phyloP scores from a whole-genome alignment of 441 rosid genomes.

The Cnidoscolus chayamansa region DNA sequence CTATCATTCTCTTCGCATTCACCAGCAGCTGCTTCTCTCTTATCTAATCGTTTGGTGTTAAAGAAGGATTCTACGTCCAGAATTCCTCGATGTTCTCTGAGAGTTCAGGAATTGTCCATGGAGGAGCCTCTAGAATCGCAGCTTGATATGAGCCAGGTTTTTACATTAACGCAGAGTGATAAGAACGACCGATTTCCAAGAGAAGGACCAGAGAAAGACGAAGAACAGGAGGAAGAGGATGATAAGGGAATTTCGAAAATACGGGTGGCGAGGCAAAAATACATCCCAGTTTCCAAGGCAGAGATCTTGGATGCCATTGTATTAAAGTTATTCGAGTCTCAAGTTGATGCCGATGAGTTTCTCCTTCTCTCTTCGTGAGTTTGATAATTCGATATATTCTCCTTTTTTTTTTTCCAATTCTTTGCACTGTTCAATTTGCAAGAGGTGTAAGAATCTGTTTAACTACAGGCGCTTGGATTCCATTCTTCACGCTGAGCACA shows the following conservation, averaged over 20 bases:
- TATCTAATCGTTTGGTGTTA: slow-evolving; percentile 13
- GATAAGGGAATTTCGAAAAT: slow-evolving; percentile 56
- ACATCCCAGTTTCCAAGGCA: slow-evolving; percentile 68
- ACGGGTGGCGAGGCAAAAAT: slow-evolving; percentile 71
- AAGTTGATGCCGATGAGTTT: slow-evolving; percentile 52
- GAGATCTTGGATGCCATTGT: slow-evolving; percentile 65
- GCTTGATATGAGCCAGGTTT: slow-evolving; percentile 14
- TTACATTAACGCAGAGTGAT: slow-evolving; percentile 13
- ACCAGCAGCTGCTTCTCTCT: slow-evolving; percentile 10
- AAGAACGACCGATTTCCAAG: slow-evolving; percentile 17
- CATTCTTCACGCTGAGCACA: slow-evolving; percentile 88
- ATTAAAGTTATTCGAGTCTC: slow-evolving; percentile 44
- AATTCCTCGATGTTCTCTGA: slow-evolving; percentile 25
- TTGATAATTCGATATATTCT: slow-evolving; percentile 1
- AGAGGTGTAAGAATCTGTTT: slow-evolving; percentile 8
- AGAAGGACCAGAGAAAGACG: slow-evolving; percentile 24
- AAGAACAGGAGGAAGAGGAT: slow-evolving; percentile 34
- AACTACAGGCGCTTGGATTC: slow-evolving; percentile 71
- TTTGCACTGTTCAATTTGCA: not conserved
- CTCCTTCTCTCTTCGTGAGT: slow-evolving; percentile 72
- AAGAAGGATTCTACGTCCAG: slow-evolving; percentile 11
- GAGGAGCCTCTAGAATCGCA: slow-evolving; percentile 32
- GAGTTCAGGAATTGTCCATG: slow-evolving; percentile 31
- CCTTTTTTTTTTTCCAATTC: not conserved
- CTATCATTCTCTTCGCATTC: slow-evolving; percentile 26